Percentiles rank a stretch among this genome's conserved stretches.
Conservation (phyloP, 139 green algal species). For the Yamagishiella unicocca region DNA sequence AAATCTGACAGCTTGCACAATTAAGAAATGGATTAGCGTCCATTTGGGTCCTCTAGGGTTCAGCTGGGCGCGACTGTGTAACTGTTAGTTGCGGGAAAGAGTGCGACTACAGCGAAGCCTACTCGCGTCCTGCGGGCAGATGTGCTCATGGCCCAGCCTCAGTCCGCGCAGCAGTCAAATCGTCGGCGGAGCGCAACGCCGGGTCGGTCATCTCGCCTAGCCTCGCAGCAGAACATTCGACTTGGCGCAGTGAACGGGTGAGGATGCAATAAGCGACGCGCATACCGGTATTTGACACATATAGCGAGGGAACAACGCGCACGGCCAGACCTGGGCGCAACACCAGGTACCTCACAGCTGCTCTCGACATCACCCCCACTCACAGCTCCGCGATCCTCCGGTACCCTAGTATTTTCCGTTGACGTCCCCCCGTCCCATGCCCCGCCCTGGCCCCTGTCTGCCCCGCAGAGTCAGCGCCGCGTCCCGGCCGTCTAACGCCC, state of each 20-base stretch:
- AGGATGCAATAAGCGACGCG: no score
- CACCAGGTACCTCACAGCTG: no score
- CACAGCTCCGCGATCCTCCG: no score
- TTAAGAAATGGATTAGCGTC: neutral
- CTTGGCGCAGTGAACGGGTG: neutral
- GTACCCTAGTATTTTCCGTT: no score
- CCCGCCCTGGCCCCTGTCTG: no score
- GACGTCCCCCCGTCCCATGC: no score
- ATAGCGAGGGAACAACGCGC: no score
- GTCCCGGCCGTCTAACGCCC: no score
- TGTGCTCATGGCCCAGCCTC: conserved; percentile 1
- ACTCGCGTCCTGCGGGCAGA: neutral
- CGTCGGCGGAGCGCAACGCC: neutral
- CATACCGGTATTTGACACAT: no score
- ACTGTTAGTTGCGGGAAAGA: neutral
- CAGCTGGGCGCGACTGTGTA: neutral
- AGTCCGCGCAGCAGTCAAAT: neutral
- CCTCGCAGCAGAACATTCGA: neutral
- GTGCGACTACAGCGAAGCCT: neutral
- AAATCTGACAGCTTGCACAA: neutral
- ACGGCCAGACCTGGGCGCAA: no score
- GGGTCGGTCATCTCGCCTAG: neutral
- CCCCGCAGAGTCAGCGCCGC: no score
- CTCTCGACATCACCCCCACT: no score
- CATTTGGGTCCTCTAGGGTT: neutral